phyloP scores from a whole-genome alignment of 1,284 basidiomycete genomes.

The Salmacisia buchloeana region DNA sequence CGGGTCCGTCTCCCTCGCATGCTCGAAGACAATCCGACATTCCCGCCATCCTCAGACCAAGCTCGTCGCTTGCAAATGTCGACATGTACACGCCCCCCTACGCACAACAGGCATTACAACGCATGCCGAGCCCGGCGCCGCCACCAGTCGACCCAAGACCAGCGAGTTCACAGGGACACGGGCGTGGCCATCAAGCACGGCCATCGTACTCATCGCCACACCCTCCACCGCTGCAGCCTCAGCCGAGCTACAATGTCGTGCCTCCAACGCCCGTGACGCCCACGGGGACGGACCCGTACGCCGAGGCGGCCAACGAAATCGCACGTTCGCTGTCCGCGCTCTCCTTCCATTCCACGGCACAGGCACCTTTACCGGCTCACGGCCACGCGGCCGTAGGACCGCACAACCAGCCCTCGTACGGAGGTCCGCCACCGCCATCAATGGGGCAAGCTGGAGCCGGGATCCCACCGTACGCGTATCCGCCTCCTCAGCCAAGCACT shows the following conservation, averaged over 20 bases:
- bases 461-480: neutral
- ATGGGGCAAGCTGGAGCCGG: too few relatives aligned
- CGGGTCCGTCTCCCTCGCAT: neutral
- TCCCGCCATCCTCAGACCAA: conserved; percentile 34
- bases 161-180: conserved; percentile 13
- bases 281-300: neutral
- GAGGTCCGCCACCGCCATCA: neutral
- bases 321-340: neutral
- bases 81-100: conserved; percentile 43
- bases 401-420: too few relatives aligned
- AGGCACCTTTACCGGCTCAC: neutral
- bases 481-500: neutral
- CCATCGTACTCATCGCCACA: conserved; percentile 1
- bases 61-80: conserved; percentile 38
- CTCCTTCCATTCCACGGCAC: neutral
- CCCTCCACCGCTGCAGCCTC: conserved; percentile 14
- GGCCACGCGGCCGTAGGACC: too few relatives aligned
- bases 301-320: neutral
- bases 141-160: too few relatives aligned
- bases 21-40: conserved; percentile 26
- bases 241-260: conserved; percentile 13
- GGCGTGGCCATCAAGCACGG: neutral
- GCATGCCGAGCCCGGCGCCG: conserved; percentile 30
- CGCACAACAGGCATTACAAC: conserved; percentile 31
- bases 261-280: conserved; percentile 1